phyloP scores from a whole-genome alignment of 2,329 filamentous ascomycete species.

The Penicillium glabrum region DNA sequence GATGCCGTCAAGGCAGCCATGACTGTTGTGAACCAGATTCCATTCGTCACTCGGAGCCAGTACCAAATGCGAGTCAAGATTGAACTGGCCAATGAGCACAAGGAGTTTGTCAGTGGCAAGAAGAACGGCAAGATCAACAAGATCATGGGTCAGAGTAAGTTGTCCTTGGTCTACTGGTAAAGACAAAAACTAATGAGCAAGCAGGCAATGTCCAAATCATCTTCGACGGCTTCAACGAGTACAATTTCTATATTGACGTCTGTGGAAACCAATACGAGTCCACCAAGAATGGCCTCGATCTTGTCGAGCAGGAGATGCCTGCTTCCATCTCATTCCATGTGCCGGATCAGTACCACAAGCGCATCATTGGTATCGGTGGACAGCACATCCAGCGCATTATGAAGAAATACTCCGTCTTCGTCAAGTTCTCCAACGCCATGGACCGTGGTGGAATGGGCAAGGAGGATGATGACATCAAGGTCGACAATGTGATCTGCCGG shows the following conservation, averaged over 20 bases:
- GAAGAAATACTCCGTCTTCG: constrained; percentile 99
- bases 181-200: constrained; percentile 1
- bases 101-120: constrained; percentile 98
- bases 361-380: constrained; percentile 96
- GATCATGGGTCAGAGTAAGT: constrained; percentile 94
- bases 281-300: constrained; percentile 84
- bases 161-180: constrained; percentile 6
- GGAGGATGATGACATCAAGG: constrained; percentile 96
- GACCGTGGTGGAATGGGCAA: constrained; percentile 90
- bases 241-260: constrained; percentile 99
- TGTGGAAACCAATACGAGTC: constrained; percentile 89
- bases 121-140: constrained; percentile 99
- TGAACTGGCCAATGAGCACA: constrained; percentile 97
- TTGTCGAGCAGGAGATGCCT: constrained; percentile 99
- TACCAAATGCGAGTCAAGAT: constrained; percentile 98
- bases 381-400: constrained; percentile 99
- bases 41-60: constrained; percentile 80
- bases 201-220: constrained; percentile 93
- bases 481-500: constrained; percentile 98
- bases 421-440: constrained; percentile 99
- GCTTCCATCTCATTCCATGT: constrained; percentile 99
- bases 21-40: constrained; percentile 87
- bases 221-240: constrained; percentile 98
- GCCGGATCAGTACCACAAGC: constrained; percentile 98
- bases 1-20: constrained; percentile 96